Percentiles rank a stretch among this genome's conserved stretches.
Conservation (phyloP, 345 rosid genomes). For the Dipteronia dyeriana region DNA sequence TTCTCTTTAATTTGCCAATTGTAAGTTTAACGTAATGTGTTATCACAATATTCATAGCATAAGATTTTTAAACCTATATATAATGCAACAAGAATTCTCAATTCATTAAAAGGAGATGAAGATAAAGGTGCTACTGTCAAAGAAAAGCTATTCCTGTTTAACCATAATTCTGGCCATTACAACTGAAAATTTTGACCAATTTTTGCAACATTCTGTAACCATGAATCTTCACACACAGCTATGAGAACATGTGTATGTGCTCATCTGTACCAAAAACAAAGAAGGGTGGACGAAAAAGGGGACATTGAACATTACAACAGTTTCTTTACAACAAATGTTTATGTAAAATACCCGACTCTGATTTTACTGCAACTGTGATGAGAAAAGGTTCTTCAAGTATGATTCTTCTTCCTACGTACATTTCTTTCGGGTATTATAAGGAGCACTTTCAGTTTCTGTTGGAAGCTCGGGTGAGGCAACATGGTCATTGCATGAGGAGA, state of each 20-base stretch:
- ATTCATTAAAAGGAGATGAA: background rate
- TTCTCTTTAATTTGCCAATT: background rate
- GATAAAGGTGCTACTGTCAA: background rate
- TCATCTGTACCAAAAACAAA: background rate
- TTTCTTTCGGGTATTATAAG: conserved; percentile 35
- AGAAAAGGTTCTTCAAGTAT: conserved; percentile 17
- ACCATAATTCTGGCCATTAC: conserved; percentile 23
- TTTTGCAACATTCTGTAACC: conserved; percentile 23
- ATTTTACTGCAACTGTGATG: conserved; percentile 16
- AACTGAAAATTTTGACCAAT: conserved; percentile 17
- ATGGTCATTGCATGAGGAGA: background rate
- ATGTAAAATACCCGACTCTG: conserved; percentile 12
- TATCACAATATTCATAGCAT: background rate
- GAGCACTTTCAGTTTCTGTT: conserved; percentile 23
- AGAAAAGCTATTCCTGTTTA: conserved; percentile 6
- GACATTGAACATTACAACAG: background rate
- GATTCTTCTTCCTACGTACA: conserved; percentile 33
- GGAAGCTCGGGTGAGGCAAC: conserved; percentile 19
- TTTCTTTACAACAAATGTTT: conserved; percentile 30
- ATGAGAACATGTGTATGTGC: conserved; percentile 26
- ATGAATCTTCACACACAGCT: conserved; percentile 1
- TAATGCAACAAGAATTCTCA: background rate
- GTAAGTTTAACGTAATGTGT: background rate
- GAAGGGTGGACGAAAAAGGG: background rate
- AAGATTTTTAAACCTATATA: background rate